Evolutionary conservation across 1,284 basidiomycete species (phyloP), one percentile per base, ranked within the genome.

Genomic region (Porogramme epimiltina): DNA sequence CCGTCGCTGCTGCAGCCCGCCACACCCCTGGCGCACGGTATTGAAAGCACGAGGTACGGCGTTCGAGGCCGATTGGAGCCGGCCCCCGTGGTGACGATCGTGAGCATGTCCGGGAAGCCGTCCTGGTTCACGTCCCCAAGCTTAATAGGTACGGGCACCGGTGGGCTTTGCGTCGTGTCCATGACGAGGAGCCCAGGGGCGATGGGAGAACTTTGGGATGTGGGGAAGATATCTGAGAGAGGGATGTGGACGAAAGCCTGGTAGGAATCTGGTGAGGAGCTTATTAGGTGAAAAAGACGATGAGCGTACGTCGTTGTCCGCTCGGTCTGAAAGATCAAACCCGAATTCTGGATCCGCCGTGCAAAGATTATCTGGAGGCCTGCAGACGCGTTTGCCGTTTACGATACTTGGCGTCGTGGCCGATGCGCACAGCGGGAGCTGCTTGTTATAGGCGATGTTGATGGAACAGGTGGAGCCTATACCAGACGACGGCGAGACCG

Each of bases 391-490:
- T 23, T 77, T 73, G n/a, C 80, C 80, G 45, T 81, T 76, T 53
- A 74, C 75, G 2, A 76, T 53, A 2, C 73, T 73, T 2, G 74
- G 70, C 15, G 78, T 73, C 0, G 79, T 77, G 0, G 80, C 62
- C 0, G 79, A 77, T 1, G 73, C 61, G 67, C 97, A 99, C 0
- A 98, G 76, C 0, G 87, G 85, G 13, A 95, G 81, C 67, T 99
- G 96, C 54, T 88, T 79, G 70, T 99, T 99, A 75, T 93, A 98
- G 2, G 87, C 95, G 55, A 99, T 89, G 65, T 97, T 95, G 69
- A 99, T 81, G 42, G 73, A 76, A 69, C 97, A 99, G 43, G 82
- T 78, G 0, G 74, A 74, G 4, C 93, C 93, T 1, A 89, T 70
- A 0, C 91, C 91, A 0, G 79, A 82, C 0, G 76, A 74, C 0